phyloP scores from a whole-genome alignment of 2,329 filamentous ascomycete genomes.

The Diaporthe longicolla region DNA sequence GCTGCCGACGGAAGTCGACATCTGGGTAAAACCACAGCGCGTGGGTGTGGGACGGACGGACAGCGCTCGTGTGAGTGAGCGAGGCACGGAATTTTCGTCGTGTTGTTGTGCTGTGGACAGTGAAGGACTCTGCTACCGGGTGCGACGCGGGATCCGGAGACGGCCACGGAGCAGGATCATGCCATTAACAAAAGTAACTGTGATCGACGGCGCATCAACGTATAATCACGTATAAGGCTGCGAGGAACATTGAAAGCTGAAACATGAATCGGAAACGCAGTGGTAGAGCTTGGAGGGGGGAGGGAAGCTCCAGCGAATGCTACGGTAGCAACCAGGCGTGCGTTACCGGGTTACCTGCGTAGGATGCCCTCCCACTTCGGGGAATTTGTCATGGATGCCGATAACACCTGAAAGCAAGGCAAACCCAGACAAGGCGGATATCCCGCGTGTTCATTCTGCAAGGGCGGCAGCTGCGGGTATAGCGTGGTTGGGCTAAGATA shows the following conservation, averaged over 20 bases:
- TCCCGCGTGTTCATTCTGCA: background rate
- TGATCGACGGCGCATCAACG: constrained; percentile 25
- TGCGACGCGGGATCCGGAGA: constrained; percentile 11
- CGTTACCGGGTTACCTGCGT: background rate
- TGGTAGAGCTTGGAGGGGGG: background rate
- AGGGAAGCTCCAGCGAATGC: background rate
- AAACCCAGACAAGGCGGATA: background rate
- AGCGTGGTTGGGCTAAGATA: background rate
- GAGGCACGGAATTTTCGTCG: constrained; percentile 2
- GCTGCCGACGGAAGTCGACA: background rate
- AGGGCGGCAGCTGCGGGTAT: constrained; percentile 1
- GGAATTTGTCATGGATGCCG: background rate
- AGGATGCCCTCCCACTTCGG: background rate
- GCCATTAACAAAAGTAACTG: background rate
- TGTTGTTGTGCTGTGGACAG: background rate
- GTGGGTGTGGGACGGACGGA: background rate
- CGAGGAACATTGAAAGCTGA: background rate
- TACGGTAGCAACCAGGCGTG: background rate
- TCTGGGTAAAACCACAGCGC: background rate
- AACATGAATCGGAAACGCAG: constrained; percentile 25
- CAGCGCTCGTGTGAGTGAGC: background rate
- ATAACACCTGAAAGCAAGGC: background rate
- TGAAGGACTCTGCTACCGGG: background rate
- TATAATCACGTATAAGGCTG: constrained; percentile 12
- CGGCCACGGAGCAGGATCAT: background rate